Percentiles rank a stretch among this genome's conserved stretches.
Conservation (phyloP, 768 basidiomycete species). For the Tulasnella calospora region DNA sequence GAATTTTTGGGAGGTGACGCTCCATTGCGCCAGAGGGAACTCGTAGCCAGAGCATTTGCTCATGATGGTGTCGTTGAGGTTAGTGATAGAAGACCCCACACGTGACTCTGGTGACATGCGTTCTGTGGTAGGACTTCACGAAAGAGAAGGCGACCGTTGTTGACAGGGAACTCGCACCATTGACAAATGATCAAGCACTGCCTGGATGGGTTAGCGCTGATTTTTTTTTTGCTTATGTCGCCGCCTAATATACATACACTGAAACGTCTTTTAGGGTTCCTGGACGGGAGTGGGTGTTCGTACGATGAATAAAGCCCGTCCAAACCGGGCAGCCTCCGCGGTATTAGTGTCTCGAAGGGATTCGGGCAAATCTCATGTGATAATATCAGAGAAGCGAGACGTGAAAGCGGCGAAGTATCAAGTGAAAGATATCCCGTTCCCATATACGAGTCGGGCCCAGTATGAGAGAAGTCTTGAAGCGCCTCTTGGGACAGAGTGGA, state of each 20-base stretch:
- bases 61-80: constrained; percentile 92
- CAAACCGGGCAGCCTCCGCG: constrained; percentile 80
- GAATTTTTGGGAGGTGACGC: constrained; percentile 31
- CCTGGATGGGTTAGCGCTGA: constrained; percentile 80
- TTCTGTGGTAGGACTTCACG: constrained; percentile 64
- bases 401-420: constrained; percentile 88
- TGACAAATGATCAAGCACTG: constrained; percentile 80
- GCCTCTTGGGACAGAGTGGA: constrained; percentile 90
- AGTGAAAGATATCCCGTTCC: constrained; percentile 87
- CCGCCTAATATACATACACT: neutral
- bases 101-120: neutral
- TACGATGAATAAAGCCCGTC: constrained; percentile 49
- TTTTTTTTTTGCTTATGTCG: neutral
- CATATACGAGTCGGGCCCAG: constrained; percentile 89
- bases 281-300: constrained; percentile 82
- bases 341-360: constrained; percentile 77
- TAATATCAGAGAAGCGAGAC: constrained; percentile 93
- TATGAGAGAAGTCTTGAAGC: constrained; percentile 78
- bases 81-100: neutral
- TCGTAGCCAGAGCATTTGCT: constrained; percentile 92
- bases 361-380: constrained; percentile 77
- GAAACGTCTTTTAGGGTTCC: constrained; percentile 55
- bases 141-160: constrained; percentile 77
- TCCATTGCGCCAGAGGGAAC: constrained; percentile 84
- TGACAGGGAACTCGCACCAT: constrained; percentile 73